These are phyloP conservation scores for Euphorbia corollata DNA, from an alignment of 441 rosid species.

Conservation along the genomic window DNA sequence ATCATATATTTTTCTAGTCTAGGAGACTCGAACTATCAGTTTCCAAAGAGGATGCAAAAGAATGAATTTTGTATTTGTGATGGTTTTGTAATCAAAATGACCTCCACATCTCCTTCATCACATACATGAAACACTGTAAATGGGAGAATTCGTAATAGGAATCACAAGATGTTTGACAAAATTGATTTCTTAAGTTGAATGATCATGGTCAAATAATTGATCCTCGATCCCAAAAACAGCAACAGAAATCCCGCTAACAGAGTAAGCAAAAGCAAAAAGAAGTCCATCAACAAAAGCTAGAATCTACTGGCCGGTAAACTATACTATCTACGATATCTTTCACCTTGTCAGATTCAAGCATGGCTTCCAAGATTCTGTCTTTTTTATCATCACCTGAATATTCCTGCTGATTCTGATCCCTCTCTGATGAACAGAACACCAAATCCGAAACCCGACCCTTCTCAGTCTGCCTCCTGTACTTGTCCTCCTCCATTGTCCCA, in stretches of 20 bases:
- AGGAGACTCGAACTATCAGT: too few relatives aligned
- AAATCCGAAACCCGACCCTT: slow-evolving; percentile 45
- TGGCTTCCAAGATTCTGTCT: slow-evolving; percentile 46
- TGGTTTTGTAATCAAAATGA: too few relatives aligned
- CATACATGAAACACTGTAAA: too few relatives aligned
- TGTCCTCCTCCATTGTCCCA: slow-evolving; percentile 46
- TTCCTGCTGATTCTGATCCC: slow-evolving; percentile 12
- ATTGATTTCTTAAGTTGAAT: too few relatives aligned
- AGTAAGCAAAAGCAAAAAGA: background rate
- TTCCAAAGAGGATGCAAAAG: too few relatives aligned
- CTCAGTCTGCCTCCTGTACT: slow-evolving; percentile 39
- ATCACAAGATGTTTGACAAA: too few relatives aligned
- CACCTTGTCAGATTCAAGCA: slow-evolving; percentile 31
- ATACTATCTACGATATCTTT: slow-evolving; percentile 38
- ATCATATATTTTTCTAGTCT: too few relatives aligned
- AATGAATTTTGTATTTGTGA: too few relatives aligned
- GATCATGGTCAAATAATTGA: too few relatives aligned
- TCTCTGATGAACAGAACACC: slow-evolving; percentile 40
- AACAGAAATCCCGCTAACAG: background rate
- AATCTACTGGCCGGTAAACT: slow-evolving; percentile 18
- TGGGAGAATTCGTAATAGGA: too few relatives aligned
- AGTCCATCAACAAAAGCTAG: background rate
- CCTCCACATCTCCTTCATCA: too few relatives aligned
- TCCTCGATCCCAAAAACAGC: background rate
- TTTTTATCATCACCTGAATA: slow-evolving; percentile 21